Conservation (phyloP, 768 basidiomycete genomes). For the Naganishia kalamii region DNA sequence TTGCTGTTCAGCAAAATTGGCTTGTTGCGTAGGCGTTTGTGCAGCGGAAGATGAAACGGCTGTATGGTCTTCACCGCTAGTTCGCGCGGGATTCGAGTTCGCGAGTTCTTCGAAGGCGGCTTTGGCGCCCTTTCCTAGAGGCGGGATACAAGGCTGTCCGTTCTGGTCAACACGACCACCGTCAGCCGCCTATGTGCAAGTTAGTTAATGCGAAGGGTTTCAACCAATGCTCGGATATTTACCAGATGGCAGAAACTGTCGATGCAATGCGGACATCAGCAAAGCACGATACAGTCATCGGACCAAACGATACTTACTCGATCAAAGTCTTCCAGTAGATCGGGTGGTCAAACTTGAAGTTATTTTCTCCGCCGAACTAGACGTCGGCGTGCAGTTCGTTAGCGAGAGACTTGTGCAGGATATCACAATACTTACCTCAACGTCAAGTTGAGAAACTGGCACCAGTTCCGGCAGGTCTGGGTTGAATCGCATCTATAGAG, state of each 20-base stretch:
- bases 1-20: background rate
- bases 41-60: background rate
- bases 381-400: background rate
- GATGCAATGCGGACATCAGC: background rate
- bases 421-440: conserved; percentile 48
- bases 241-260: conserved; percentile 16
- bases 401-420: too few relatives aligned
- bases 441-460: conserved; percentile 67
- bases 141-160: conserved; percentile 35
- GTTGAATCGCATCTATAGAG: conserved; percentile 73
- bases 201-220: background rate
- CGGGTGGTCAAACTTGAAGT: conserved; percentile 65
- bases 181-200: conserved; percentile 32
- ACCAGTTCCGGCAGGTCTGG: conserved; percentile 71
- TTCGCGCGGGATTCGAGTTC: background rate
- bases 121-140: conserved; percentile 41
- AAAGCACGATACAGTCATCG: background rate
- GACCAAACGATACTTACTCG: conserved; percentile 50
- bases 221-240: background rate
- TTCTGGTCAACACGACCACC: conserved; percentile 39
- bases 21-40: background rate
- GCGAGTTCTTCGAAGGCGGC: conserved; percentile 27
- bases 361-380: conserved; percentile 65
- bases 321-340: conserved; percentile 75
- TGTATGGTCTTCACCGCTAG: background rate